phyloP scores from a whole-genome alignment of 805 yeast species.

The Wickerhamiella slavikovae region DNA sequence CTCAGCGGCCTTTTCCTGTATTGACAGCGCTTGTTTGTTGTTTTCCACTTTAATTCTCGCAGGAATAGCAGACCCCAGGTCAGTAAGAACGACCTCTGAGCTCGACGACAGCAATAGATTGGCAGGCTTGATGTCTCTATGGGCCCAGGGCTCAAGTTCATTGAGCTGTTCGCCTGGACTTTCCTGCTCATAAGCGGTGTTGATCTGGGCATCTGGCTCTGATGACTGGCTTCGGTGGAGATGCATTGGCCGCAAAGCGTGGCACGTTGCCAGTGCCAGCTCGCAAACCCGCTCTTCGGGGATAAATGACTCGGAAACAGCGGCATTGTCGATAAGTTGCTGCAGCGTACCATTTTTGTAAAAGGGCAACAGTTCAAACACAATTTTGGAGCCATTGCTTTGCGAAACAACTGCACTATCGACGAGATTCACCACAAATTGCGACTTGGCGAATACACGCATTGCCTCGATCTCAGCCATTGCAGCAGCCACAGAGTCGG shows the following conservation, averaged over 20 bases:
- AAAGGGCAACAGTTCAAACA: slow-evolving; percentile 63
- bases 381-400: slow-evolving; percentile 57
- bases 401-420: slow-evolving; percentile 59
- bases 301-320: slow-evolving; percentile 31
- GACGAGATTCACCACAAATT: slow-evolving; percentile 44
- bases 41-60: slow-evolving; percentile 35
- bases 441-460: slow-evolving; percentile 38
- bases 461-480: slow-evolving; percentile 62
- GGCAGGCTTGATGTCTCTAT: slow-evolving; percentile 76
- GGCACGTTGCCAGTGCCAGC: slow-evolving; percentile 45
- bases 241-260: slow-evolving; percentile 65
- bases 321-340: slow-evolving; percentile 48
- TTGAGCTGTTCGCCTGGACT: slow-evolving; percentile 22
- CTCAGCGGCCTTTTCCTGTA: slow-evolving; percentile 67
- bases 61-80: slow-evolving; percentile 58
- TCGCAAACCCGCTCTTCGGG: slow-evolving; percentile 44
- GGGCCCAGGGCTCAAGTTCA: slow-evolving; percentile 54
- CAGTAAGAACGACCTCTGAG: slow-evolving; percentile 61
- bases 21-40: slow-evolving; percentile 49
- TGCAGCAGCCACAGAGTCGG: slow-evolving; percentile 52
- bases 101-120: slow-evolving; percentile 62
- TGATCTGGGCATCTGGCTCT: slow-evolving; percentile 14
- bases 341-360: slow-evolving; percentile 57
- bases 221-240: slow-evolving; percentile 22
- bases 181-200: slow-evolving; percentile 7